A percentile compares a stretch with the other conserved stretches of the same genome.
Evolutionary conservation across 2,329 filamentous ascomycete species (phyloP).

Genomic region (Epichloe amarillans): DNA sequence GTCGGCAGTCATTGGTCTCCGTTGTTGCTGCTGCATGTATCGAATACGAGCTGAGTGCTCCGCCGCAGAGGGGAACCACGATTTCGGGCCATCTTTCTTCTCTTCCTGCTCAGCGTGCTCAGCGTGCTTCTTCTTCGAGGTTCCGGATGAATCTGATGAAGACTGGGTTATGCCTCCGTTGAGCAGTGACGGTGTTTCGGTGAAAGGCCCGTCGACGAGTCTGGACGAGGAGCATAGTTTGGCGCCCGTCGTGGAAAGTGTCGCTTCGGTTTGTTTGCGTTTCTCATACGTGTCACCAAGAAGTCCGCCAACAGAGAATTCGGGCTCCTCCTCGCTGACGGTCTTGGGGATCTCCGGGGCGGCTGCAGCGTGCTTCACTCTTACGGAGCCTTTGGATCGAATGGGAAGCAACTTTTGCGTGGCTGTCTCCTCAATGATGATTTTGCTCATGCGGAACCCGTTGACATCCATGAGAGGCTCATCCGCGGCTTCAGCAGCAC

Average conservation of each 20-base stretch:
- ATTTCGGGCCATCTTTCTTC: conserved; percentile 12
- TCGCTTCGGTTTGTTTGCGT: conserved; percentile 25
- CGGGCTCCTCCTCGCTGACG: conserved; percentile 15
- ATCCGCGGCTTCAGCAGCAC: not conserved
- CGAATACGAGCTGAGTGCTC: conserved; percentile 25
- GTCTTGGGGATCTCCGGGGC: not conserved
- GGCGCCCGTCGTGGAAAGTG: conserved; percentile 18
- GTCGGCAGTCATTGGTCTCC: conserved; percentile 16
- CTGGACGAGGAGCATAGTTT: conserved; percentile 10
- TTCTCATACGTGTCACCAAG: conserved; percentile 36
- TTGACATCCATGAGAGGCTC: conserved; percentile 10
- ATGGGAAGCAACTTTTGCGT: not conserved
- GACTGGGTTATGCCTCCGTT: conserved; percentile 23
- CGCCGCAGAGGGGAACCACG: conserved; percentile 25
- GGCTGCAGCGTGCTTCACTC: not conserved
- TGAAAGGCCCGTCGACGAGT: conserved; percentile 30
- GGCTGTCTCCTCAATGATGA: not conserved
- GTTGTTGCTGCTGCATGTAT: conserved; percentile 8
- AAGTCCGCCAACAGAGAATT: conserved; percentile 38
- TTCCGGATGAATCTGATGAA: conserved; percentile 8
- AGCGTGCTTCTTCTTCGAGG: not conserved
- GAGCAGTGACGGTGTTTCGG: conserved; percentile 42
- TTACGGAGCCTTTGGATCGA: not conserved
- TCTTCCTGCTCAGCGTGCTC: conserved; percentile 14
- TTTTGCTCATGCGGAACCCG: conserved; percentile 8